Conservation (phyloP, 108 stramenopile species). For the Fistulifera solaris region DNA sequence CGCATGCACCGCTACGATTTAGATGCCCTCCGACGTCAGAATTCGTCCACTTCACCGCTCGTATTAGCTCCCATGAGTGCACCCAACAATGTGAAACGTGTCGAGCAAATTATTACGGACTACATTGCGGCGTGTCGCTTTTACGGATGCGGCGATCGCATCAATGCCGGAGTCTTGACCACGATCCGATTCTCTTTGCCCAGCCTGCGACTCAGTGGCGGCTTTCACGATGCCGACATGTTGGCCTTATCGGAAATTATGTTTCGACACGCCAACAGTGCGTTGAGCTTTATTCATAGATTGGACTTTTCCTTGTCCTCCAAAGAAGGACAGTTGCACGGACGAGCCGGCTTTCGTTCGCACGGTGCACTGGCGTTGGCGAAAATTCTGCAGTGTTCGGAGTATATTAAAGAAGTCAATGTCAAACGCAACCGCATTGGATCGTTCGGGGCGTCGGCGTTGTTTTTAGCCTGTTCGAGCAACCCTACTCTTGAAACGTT, state of each 20-base stretch:
- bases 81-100: not conserved
- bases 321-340: constrained; percentile 37
- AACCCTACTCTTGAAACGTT: constrained; percentile 41
- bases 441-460: constrained; percentile 62
- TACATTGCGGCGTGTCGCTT: constrained; percentile 54
- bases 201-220: constrained; percentile 48
- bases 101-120: constrained; percentile 45
- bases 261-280: constrained; percentile 52
- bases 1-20: not conserved
- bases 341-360: constrained; percentile 44
- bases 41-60: constrained; percentile 13
- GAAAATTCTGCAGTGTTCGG: constrained; percentile 37
- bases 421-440: constrained; percentile 60
- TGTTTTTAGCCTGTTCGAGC: constrained; percentile 45
- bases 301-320: constrained; percentile 57
- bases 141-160: constrained; percentile 33
- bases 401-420: constrained; percentile 55
- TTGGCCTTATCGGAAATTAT: constrained; percentile 58
- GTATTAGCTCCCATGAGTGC: constrained; percentile 17
- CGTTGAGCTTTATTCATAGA: constrained; percentile 38
- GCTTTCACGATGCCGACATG: constrained; percentile 79
- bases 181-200: constrained; percentile 57
- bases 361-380: constrained; percentile 72
- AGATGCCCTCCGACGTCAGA: not conserved
- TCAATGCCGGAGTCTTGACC: constrained; percentile 65